A percentile compares a stretch with the other conserved stretches of the same genome.
phyloP scores from a whole-genome alignment of 345 rosid species.

The Crucihimalaya himalaica region DNA sequence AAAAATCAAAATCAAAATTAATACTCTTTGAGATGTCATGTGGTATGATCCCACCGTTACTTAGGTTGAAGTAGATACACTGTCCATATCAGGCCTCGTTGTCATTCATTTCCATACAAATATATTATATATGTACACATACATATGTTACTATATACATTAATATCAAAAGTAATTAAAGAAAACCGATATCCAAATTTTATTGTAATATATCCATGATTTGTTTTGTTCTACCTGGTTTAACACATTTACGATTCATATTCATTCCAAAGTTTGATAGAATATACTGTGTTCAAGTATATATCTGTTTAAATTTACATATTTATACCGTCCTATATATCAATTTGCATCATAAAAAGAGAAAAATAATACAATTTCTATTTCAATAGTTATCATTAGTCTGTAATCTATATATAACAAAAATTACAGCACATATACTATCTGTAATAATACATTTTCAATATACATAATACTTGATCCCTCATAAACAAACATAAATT shows the following conservation, averaged over 20 bases:
- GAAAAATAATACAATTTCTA: too few relatives aligned
- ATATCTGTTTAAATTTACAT: neutral
- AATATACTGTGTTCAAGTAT: neutral
- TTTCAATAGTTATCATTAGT: too few relatives aligned
- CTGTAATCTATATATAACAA: too few relatives aligned
- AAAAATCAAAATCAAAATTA: neutral
- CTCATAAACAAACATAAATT: too few relatives aligned
- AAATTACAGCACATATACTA: too few relatives aligned
- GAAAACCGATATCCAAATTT: neutral
- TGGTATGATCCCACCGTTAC: constrained; percentile 25
- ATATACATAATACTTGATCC: too few relatives aligned
- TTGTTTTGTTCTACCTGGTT: neutral
- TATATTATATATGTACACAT: too few relatives aligned
- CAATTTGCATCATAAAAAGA: neutral
- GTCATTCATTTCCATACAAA: constrained; percentile 1
- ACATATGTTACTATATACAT: too few relatives aligned
- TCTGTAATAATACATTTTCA: neutral
- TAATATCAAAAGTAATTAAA: neutral
- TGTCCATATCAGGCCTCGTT: constrained; percentile 17
- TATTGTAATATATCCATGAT: neutral
- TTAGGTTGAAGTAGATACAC: constrained; percentile 28
- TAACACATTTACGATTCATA: neutral
- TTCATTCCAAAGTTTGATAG: neutral
- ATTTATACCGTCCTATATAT: neutral
- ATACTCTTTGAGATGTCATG: constrained; percentile 9